phyloP scores from a whole-genome alignment of 768 basidiomycete genomes.

The Tulasnella calospora region DNA sequence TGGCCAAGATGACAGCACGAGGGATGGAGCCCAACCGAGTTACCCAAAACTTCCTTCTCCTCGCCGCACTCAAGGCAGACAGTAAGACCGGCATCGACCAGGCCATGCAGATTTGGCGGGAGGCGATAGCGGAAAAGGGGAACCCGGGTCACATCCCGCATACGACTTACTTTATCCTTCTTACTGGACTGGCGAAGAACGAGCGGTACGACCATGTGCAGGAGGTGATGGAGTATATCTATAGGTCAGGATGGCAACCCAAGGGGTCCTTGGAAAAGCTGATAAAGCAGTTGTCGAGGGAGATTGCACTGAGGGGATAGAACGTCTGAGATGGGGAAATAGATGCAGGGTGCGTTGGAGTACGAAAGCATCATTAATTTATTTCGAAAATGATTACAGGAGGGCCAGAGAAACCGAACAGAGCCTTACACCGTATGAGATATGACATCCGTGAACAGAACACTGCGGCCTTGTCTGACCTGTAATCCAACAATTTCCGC shows the following conservation, averaged over 20 bases:
- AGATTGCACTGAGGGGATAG: conserved; percentile 3
- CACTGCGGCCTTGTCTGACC: no score
- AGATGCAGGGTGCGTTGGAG: no score
- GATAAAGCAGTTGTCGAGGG: conserved; percentile 3
- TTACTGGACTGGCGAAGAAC: conserved; percentile 2
- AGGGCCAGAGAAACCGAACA: no score
- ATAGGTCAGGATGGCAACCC: conserved; percentile 8
- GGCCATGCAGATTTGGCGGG: conserved; percentile 55
- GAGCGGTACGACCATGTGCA: not conserved
- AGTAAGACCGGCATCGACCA: conserved; percentile 48
- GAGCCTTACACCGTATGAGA: no score
- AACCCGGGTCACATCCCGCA: not conserved
- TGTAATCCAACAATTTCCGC: no score
- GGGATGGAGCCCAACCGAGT: conserved; percentile 54
- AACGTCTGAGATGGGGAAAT: not conserved
- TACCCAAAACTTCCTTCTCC: conserved; percentile 74
- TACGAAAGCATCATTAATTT: no score
- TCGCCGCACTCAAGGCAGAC: conserved; percentile 48
- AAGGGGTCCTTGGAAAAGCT: conserved; percentile 11
- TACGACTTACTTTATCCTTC: conserved; percentile 12
- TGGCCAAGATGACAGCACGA: conserved; percentile 54
- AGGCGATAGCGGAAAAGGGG: conserved; percentile 49
- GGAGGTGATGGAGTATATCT: conserved; percentile 23
- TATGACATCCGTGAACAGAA: no score
- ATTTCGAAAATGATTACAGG: no score